Base-by-base conservation (phyloP, 2,329 filamentous ascomycete genomes). In the Aciculosporium take region DNA sequence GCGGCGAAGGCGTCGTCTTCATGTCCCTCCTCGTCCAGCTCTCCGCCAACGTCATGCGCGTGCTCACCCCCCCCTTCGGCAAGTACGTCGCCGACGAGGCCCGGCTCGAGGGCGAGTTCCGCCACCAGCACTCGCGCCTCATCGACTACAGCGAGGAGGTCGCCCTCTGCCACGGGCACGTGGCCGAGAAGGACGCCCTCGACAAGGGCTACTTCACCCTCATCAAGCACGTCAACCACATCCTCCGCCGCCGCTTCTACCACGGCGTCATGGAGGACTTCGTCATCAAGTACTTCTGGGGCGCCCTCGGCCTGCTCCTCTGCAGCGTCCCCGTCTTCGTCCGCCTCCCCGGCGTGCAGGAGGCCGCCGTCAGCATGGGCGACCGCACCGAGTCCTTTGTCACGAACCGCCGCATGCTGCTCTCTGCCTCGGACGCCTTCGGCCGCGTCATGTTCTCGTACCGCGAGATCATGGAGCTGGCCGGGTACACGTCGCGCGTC, bases 191-290 rank as follows among this genome's bases (percentile, higher is more conserved):
- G 60, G 86, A 96, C 58, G 93, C 84, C 0, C 69, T 98, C 40
- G 91, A 98, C 63, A 96, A 96, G 65, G 89, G 91, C 13, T 98
- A 98, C 62, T 98, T 98, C 57, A 98, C 91, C 2, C 71, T 98
- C 29, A 98, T 98, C 67, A 96, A 95, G 64, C 91, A 98, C 63
- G 89, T 98, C 57, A 98, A 98, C 61, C 81, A 94, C 55, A 95
- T 96, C 49, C 65, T 98, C 46, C 75, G 88, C 30, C 73, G 85
- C 47, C 77, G 91, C 37, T 84, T 98, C 59, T 96, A 96, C 60
- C 89, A 98, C 59, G 89, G 88, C n/a, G 81, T 98, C 54, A 95
- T 96, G 89, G 91, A 98, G 59, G 91, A 98, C 60, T 98, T 95
- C 61, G 86, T 96, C 44, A 94, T 98, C 63, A 98, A 98, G 62